phyloP scores from a whole-genome alignment of 805 yeast species.

The Lipomyces sp. region DNA sequence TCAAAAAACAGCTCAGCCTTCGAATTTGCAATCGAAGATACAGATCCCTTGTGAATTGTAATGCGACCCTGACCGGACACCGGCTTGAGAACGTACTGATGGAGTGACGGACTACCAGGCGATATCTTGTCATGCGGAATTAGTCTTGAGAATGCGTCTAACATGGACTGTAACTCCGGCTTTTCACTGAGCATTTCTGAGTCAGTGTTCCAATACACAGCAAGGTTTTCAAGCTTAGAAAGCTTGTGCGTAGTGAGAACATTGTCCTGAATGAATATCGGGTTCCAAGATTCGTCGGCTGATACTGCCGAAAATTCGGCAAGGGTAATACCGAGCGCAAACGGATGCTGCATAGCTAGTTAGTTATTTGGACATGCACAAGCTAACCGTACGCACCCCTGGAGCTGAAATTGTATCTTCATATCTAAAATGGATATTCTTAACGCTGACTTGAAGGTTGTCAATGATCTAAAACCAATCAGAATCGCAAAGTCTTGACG shows the following conservation, averaged over 20 bases:
- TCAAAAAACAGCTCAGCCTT: conserved; percentile 78
- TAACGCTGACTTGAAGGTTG: conserved; percentile 87
- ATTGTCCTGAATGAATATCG: conserved; percentile 77
- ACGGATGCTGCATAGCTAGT: conserved; percentile 53
- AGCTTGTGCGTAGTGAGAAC: conserved; percentile 69
- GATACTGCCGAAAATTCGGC: conserved; percentile 90
- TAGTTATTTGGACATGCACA: background rate
- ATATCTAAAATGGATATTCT: conserved; percentile 87
- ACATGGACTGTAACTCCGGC: conserved; percentile 7
- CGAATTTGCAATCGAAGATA: conserved; percentile 64
- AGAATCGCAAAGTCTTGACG: background rate
- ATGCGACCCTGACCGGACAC: conserved; percentile 87
- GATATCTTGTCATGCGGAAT: conserved; percentile 13
- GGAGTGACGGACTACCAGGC: conserved; percentile 32
- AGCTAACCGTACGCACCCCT: conserved; percentile 44
- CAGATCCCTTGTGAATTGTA: conserved; percentile 79
- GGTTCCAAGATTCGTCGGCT: conserved; percentile 82
- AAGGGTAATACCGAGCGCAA: conserved; percentile 80
- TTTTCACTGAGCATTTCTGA: conserved; percentile 53
- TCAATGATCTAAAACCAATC: conserved; percentile 55
- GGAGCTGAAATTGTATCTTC: conserved; percentile 80
- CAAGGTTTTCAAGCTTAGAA: conserved; percentile 61
- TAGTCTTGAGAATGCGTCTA: conserved; percentile 22
- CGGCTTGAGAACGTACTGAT: conserved; percentile 68
- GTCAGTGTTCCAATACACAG: conserved; percentile 84